Conservation (phyloP, 2,329 filamentous ascomycete genomes). For the Dissoconium aciculare region DNA sequence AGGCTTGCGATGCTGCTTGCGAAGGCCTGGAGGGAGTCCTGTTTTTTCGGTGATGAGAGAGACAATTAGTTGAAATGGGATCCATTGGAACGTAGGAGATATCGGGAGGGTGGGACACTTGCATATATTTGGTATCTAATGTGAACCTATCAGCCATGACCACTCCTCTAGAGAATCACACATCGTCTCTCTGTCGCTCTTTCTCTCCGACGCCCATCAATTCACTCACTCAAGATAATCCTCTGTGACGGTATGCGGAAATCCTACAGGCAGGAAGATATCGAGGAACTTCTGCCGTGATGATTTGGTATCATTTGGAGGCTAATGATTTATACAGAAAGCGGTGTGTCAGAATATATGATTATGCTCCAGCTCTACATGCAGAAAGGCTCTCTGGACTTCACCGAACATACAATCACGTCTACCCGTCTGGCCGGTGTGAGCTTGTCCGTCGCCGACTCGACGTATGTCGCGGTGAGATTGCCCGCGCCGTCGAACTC, state of each 20-base stretch:
- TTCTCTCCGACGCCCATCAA: not conserved
- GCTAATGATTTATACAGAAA: too few species aligned
- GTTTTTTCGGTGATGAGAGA: too few species aligned
- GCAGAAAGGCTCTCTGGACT: conserved; percentile 5
- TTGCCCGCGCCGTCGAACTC: conserved; percentile 38
- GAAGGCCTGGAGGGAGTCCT: conserved; percentile 72
- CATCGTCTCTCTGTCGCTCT: not conserved
- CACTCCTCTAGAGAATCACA: not conserved
- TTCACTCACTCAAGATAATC: conserved; percentile 70
- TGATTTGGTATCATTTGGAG: conserved; percentile 11
- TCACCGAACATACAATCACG: conserved; percentile 26
- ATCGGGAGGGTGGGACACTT: too few species aligned
- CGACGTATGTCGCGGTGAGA: conserved; percentile 35
- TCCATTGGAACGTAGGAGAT: too few species aligned
- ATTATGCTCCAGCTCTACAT: too few species aligned
- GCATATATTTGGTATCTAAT: conserved; percentile 54
- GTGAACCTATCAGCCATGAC: conserved; percentile 1
- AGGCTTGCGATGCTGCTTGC: conserved; percentile 68
- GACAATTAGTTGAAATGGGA: too few species aligned
- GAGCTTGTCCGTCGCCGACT: conserved; percentile 21
- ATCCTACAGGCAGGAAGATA: conserved; percentile 77
- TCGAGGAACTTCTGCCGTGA: conserved; percentile 38
- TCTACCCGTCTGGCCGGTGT: conserved; percentile 29
- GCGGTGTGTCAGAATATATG: too few species aligned
- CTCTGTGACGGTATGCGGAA: conserved; percentile 66